Evolutionary conservation across 2,329 filamentous ascomycete species (phyloP), one percentile per base, ranked within the genome.

Genomic region (Colletotrichum tropicicola): DNA sequence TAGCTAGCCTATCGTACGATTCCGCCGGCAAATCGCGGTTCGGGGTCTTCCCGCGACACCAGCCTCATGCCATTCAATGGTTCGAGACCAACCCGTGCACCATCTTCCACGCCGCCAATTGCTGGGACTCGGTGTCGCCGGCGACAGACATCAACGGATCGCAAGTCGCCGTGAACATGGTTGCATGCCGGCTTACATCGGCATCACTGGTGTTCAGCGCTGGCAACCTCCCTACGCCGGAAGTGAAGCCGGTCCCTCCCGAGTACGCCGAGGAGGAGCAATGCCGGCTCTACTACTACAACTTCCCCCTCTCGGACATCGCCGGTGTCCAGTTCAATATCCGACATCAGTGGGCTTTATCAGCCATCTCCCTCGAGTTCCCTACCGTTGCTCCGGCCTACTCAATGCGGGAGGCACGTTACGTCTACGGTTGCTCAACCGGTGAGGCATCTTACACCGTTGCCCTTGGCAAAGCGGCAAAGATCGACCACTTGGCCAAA

Each of bases 51-150:
- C 89, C 89, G 10, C 82, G 90, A 4, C 83, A 86, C 57, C 72
- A 82, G 12, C 89, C 90, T 1, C 73, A 84, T 2, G 76, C 79
- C 1, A 82, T 91, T 3, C 82, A 82, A 9, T 92, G 90, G 89
- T 92, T 90, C 66, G 85, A 90, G 74, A 91, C 89, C 0, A 84
- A 85, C 10, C 82, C 88, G 6, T 92, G 89, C 70, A 88, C 89
- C 69, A 90, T 92, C 45, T 91, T 92, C 66, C 91, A 92, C 70
- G 91, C 89, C 0, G 90, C 89, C 1, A 92, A 91, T 68, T 86
- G 87, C 2, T 93, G 90, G 91, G 88, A 92, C 55, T 82, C 84
- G 4, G 2, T 25, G 7, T 39, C 37, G 8, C 10, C 44, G 7
- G 7, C 21, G 5, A 7, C n/a, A 4, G 58, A 62, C 5, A 6